Evolutionary conservation across 2,329 filamentous ascomycete species (phyloP), one percentile per base, ranked within the genome.

Genomic region (Rhynchosporium graminicola): DNA sequence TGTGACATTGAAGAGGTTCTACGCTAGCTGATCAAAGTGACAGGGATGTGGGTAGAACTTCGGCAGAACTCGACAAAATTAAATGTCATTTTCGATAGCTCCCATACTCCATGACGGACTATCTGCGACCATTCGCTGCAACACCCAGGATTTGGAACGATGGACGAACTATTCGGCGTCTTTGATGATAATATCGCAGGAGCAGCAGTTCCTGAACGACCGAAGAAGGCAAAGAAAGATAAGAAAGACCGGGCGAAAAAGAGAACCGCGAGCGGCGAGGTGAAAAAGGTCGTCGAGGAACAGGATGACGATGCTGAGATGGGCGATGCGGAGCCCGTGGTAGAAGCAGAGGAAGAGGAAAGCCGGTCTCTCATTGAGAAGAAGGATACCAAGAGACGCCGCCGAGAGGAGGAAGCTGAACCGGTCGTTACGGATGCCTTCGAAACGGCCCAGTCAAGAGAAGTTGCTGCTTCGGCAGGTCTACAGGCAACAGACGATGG

Each of bases 401-500:
- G 84, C 69, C 83, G 86, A 73, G 84, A 87, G 69, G 82, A 87
- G 66, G 79, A 82, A 59, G 89, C 89, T 71, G 85, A 85, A 65
- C 91, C 94, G 4, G 88, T 98, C 52, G 85, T 98, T 70, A 92
- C 94, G 26, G 95, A 99, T 78, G 87, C 89, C 12, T 99, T 99
- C 76, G 88, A 98, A 79, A 98, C 95, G 12, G 93, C 95, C 73
- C 88, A 97, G 78, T 96, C 93, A 67, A 85, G 94, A 81, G 91
- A 98, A 77, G 84, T 99, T 45, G 91, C 90, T 28, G 89, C 88
- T 31, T 71, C 73, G 13, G 70, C 70, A 59, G 74, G 73, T 42
- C 65, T 75, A 15, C 70, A 72, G 60, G 70, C 63, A 43, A 70
- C 71, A 47, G 70, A 71, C 36, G 70, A 74, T 42, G 70, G 70